Conservation (phyloP, 192 early-diverging fungal species). For the Entophlyctis helioformis region DNA sequence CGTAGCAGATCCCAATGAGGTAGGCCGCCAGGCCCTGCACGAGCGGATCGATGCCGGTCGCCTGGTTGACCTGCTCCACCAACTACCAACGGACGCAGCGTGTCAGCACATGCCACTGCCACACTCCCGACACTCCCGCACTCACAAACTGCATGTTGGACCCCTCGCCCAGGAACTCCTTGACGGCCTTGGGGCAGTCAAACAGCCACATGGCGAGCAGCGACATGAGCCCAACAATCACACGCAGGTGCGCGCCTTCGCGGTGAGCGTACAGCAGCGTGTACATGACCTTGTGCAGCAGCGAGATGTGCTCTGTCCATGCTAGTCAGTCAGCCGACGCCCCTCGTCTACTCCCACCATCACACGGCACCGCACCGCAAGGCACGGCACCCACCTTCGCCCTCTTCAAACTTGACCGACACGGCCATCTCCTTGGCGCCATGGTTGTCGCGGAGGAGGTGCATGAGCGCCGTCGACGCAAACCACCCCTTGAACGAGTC, state of each 20-base stretch:
- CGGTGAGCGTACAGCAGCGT: conserved; percentile 52
- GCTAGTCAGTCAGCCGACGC: too few species aligned
- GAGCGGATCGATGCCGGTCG: conserved; percentile 69
- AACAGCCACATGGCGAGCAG: conserved; percentile 79
- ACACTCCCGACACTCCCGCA: background rate
- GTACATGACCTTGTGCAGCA: conserved; percentile 78
- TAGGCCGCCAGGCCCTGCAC: conserved; percentile 87
- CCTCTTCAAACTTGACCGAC: conserved; percentile 60
- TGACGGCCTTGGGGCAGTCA: conserved; percentile 65
- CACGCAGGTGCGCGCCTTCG: conserved; percentile 54
- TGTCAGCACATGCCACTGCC: background rate
- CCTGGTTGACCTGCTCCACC: conserved; percentile 80
- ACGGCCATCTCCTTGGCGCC: conserved; percentile 70
- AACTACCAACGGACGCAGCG: conserved; percentile 36
- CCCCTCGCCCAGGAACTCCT: conserved; percentile 77
- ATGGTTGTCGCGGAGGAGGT: too few species aligned
- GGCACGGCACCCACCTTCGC: conserved; percentile 31
- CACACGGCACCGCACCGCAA: too few species aligned
- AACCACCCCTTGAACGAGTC: conserved; percentile 89
- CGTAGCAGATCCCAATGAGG: conserved; percentile 70
- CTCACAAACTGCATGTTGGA: conserved; percentile 82
- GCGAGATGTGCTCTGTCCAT: conserved; percentile 67
- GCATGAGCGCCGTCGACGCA: conserved; percentile 68
- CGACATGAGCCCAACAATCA: conserved; percentile 65
- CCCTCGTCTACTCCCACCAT: too few species aligned